Conservation (phyloP, 1,139 yeast genomes). For the Nakaseomyces sp. region DNA sequence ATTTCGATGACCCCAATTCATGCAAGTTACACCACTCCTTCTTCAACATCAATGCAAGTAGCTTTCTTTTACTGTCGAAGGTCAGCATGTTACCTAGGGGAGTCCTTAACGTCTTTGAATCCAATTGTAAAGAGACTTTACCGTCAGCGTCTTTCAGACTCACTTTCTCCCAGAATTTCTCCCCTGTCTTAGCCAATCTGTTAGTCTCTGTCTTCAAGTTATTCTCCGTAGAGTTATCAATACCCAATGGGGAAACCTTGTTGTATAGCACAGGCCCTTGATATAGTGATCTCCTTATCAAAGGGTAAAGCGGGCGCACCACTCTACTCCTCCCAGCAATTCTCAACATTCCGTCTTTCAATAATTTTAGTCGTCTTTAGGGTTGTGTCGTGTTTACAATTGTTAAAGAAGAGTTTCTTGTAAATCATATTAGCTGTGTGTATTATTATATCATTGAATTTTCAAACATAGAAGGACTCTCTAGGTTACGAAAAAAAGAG, state of each 20-base stretch:
- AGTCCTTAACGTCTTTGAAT: constrained; percentile 69
- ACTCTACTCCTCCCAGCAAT: background rate
- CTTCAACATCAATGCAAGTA: constrained; percentile 64
- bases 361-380: too few relatives aligned
- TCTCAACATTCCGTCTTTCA: background rate
- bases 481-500: too few relatives aligned
- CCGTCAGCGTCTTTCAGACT: constrained; percentile 35
- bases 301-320: background rate
- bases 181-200: constrained; percentile 58
- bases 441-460: background rate
- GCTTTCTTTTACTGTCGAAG: constrained; percentile 51
- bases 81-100: constrained; percentile 68
- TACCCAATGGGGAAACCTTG: constrained; percentile 21
- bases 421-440: too few relatives aligned
- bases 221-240: constrained; percentile 42
- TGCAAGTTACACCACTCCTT: constrained; percentile 86
- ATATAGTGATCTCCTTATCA: background rate
- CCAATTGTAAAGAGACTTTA: constrained; percentile 52
- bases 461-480: background rate
- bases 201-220: constrained; percentile 57
- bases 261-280: background rate
- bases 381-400: too few relatives aligned
- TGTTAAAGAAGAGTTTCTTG: too few relatives aligned
- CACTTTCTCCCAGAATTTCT: constrained; percentile 82
- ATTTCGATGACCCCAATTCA: constrained; percentile 63